phyloP scores from a whole-genome alignment of 257 asterid species.

The Apocynum venetum region DNA sequence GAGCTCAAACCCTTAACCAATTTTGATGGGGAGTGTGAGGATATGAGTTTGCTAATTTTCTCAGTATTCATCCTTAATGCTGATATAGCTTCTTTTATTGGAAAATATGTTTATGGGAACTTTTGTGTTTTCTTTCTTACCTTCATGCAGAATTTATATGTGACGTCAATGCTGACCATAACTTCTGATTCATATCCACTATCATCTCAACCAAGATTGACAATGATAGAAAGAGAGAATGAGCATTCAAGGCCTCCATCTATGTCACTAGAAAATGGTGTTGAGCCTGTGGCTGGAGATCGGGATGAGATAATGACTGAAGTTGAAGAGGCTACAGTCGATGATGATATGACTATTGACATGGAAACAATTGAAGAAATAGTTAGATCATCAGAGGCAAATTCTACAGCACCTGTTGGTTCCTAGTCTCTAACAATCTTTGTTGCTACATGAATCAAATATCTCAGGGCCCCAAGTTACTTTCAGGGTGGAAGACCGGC shows the following conservation, averaged over 20 bases:
- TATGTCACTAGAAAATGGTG: conserved; percentile 46
- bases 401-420: conserved; percentile 42
- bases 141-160: conserved; percentile 56
- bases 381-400: conserved; percentile 52
- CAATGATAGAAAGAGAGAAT: conserved; percentile 37
- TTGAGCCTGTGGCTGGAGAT: conserved; percentile 41
- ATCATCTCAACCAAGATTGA: conserved; percentile 32
- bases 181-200: conserved; percentile 40
- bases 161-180: conserved; percentile 59
- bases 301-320: conserved; percentile 81
- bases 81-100: neutral
- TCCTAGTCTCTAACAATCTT: conserved; percentile 16
- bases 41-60: neutral
- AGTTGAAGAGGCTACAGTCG: conserved; percentile 57
- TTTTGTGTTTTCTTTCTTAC: neutral
- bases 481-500: neutral
- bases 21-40: neutral
- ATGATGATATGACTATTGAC: conserved; percentile 56
- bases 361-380: conserved; percentile 62
- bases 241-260: conserved; percentile 23
- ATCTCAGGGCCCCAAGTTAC: neutral
- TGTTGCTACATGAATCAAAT: neutral
- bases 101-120: neutral
- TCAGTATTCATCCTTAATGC: neutral
- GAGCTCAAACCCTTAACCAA: neutral